Evolutionary conservation across 495 filamentous ascomycete species (phyloP).

Genomic region (Tuber calosporum): DNA sequence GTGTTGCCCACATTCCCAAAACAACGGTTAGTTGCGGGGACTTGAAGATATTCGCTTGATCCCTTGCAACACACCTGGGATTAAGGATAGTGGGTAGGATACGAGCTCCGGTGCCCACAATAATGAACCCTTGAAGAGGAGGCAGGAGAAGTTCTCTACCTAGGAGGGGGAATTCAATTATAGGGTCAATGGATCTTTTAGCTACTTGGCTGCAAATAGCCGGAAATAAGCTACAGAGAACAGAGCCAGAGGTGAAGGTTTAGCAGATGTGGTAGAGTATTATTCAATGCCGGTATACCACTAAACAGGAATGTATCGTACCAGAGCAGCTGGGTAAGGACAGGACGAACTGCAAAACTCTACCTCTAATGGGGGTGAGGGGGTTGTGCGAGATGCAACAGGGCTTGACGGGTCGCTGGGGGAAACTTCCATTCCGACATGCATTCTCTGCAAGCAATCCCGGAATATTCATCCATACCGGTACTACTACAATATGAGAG

Average conservation of each 20-base stretch:
- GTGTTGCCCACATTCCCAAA: neutral
- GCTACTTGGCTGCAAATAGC: neutral
- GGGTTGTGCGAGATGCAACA: neutral
- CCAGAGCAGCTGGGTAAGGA: neutral
- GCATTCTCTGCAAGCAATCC: neutral
- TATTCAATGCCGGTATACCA: neutral
- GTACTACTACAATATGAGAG: neutral
- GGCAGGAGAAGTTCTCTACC: neutral
- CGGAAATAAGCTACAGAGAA: neutral
- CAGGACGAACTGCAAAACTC: neutral
- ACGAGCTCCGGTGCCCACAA: neutral
- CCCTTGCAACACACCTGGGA: neutral
- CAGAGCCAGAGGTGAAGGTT: neutral
- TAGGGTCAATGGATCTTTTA: neutral
- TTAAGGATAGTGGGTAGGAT: neutral
- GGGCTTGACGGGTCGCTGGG: neutral
- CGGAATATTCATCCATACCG: neutral
- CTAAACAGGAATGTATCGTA: neutral
- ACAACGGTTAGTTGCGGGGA: neutral
- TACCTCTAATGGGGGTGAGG: neutral
- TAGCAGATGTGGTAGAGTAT: neutral
- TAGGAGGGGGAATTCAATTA: neutral
- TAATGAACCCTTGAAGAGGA: neutral
- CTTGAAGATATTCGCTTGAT: neutral
- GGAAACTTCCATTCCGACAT: neutral